Evolutionary conservation across 78 protist genomes (phyloP).

Genomic region (Chrysochromulina tobinii): DNA sequence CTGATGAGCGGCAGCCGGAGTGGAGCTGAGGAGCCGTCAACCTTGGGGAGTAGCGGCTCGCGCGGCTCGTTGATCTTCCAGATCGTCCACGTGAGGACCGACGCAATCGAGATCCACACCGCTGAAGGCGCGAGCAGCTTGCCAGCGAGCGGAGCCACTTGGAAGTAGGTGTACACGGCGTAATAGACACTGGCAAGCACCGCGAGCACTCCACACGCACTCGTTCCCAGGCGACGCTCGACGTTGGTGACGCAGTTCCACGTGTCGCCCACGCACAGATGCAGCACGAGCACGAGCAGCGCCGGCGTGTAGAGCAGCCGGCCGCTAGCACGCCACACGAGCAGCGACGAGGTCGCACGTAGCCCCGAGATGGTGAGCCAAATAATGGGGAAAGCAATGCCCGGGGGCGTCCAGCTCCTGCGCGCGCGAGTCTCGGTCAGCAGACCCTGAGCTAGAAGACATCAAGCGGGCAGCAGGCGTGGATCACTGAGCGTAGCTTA

Average conservation of each 20-base stretch:
- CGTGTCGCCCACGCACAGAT: neutral
- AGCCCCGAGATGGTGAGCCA: neutral
- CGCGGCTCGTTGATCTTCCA: neutral
- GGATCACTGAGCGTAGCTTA: too few relatives aligned
- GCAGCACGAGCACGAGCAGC: neutral
- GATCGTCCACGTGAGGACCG: conserved; percentile 16
- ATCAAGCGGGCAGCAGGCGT: too few relatives aligned
- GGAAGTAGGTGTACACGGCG: neutral
- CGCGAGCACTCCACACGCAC: neutral
- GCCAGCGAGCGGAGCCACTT: neutral
- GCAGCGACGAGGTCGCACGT: neutral
- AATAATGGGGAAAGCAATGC: neutral
- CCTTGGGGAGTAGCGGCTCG: neutral
- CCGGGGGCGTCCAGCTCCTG: neutral
- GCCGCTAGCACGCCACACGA: neutral
- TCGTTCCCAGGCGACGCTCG: neutral
- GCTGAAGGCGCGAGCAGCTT: neutral
- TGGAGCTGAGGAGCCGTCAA: too few relatives aligned
- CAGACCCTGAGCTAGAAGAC: too few relatives aligned
- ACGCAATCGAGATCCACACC: neutral
- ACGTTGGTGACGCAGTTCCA: conserved; percentile 13
- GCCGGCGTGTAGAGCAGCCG: neutral
- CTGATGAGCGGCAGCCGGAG: too few relatives aligned
- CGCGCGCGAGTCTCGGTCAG: too few relatives aligned
- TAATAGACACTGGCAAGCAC: neutral